These are phyloP conservation scores for Mycosphaerella sp. DNA, from an alignment of 2,329 filamentous ascomycete genomes.

Conservation along the genomic window DNA sequence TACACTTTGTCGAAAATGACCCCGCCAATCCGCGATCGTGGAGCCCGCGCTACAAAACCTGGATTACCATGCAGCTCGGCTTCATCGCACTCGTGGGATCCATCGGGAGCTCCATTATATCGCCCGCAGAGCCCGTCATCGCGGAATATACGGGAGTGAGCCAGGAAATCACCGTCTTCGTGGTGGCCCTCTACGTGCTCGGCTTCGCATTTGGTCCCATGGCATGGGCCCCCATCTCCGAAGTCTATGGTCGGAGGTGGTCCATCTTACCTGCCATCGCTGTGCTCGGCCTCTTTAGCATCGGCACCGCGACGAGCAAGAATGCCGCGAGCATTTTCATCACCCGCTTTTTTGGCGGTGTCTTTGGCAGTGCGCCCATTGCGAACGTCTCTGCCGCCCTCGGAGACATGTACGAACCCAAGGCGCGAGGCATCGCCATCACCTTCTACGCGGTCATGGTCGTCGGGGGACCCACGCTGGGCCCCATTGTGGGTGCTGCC, in stretches of 20 bases:
- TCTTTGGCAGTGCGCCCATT: conserved; percentile 42
- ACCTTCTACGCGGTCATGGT: conserved; percentile 39
- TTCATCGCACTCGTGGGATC: conserved; percentile 39
- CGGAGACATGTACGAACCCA: conserved; percentile 40
- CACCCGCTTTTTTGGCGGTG: conserved; percentile 41
- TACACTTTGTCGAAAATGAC: conserved; percentile 33
- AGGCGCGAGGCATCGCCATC: conserved; percentile 36
- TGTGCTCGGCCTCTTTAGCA: conserved; percentile 41
- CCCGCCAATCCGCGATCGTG: conserved; percentile 46
- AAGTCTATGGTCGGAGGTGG: conserved; percentile 40
- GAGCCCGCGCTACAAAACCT: conserved; percentile 39
- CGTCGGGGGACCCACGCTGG: conserved; percentile 36
- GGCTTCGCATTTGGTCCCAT: conserved; percentile 40
- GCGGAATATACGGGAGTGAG: conserved; percentile 40
- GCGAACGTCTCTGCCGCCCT: conserved; percentile 41
- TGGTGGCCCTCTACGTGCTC: conserved; percentile 44
- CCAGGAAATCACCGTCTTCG: conserved; percentile 41
- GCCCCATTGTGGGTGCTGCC: conserved; percentile 40
- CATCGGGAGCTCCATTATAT: conserved; percentile 45
- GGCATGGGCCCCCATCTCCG: conserved; percentile 17
- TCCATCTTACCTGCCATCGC: conserved; percentile 42
- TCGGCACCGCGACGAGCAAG: conserved; percentile 40
- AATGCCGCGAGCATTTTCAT: conserved; percentile 36
- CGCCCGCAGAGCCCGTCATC: conserved; percentile 42
- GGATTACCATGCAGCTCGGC: conserved; percentile 45